phyloP scores from a whole-genome alignment of 176 grass and related monocot species.

The Calamus simplicifolius region DNA sequence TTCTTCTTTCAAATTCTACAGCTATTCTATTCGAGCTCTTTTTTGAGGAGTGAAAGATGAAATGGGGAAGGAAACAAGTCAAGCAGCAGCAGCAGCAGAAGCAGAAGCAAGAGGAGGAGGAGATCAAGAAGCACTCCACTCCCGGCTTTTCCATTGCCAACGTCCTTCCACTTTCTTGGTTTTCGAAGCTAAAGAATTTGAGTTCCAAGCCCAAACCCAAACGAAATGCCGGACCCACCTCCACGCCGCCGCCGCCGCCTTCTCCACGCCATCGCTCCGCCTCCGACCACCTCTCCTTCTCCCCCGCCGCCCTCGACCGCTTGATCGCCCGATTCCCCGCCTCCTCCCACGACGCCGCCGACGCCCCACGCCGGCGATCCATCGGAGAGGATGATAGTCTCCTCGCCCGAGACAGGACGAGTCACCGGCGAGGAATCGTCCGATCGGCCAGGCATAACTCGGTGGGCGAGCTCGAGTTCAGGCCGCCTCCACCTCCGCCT shows the following conservation, averaged over 20 bases:
- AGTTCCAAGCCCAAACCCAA: not conserved
- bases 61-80: not conserved
- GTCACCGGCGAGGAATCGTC: not conserved
- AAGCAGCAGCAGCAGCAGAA: not conserved
- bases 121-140: constrained; percentile 5
- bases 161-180: constrained; percentile 9
- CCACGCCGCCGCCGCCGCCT: not conserved
- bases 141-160: constrained; percentile 7
- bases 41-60: not conserved
- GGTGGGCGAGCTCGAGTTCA: constrained; percentile 6
- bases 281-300: constrained; percentile 4
- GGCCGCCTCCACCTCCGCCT: no score
- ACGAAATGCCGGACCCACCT: not conserved
- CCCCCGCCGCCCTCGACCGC: not conserved
- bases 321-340: constrained; percentile 4
- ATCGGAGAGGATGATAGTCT: not conserved
- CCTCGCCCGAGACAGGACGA: not conserved
- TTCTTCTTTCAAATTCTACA: not conserved
- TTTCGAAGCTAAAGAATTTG: not conserved
- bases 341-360: not conserved
- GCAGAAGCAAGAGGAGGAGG: not conserved
- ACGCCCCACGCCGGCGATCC: not conserved
- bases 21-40: no score
- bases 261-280: not conserved
- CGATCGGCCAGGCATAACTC: not conserved